Base-by-base conservation (phyloP, 139 green algal genomes). In the Chlamydomonas schloesseri region DNA sequence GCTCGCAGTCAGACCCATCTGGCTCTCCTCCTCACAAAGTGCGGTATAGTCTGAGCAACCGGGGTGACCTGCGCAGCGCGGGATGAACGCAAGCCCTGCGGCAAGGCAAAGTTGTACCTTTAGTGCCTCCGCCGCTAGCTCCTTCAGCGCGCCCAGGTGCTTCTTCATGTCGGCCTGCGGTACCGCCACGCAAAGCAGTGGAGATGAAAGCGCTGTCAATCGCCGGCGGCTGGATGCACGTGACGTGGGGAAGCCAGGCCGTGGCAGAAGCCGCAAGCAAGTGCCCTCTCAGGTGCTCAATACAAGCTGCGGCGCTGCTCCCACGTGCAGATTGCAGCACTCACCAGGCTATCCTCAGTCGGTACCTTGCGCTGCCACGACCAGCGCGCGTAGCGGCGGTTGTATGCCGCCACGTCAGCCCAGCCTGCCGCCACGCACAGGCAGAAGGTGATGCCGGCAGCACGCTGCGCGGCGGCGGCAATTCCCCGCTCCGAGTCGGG, bases 391-490 rank as follows among this genome's bases (percentile, higher is more conserved):
- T 84, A 84, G 28, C 65, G 64, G 33, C 78, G 37, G 1, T 8
- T 17, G 65, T 75, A 65, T 0, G 20, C 1, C 3, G 34, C 42
- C 64, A 65, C n/a, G 46, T 84, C 78, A 1, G 64, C 8, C 78
- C 78, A 84, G 29, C 78, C 78, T 23, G 42, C 42, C 0, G 29
- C 34, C 28, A 74, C 42, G 64, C 58, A 50, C 29, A 47, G 13
- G 29, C 31, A 84, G 78, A 84, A 74, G 29, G 64, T 50, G 28
- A 84, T 65, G 64, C 42, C 78, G 37, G 78, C 78, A 0, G 78
- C 78, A 33, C 78, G 78, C 78, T 84, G 78, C 46, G 65, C 28
- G 9, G 67, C n/a, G 6, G 64, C 64, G 1, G 78, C 62, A 18
- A 24, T 28, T 1, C 78, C 64, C 0, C 64, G 42, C 18, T 67